Base-by-base conservation (phyloP, 306 rosid species). In the Coriaria nepalensis region DNA sequence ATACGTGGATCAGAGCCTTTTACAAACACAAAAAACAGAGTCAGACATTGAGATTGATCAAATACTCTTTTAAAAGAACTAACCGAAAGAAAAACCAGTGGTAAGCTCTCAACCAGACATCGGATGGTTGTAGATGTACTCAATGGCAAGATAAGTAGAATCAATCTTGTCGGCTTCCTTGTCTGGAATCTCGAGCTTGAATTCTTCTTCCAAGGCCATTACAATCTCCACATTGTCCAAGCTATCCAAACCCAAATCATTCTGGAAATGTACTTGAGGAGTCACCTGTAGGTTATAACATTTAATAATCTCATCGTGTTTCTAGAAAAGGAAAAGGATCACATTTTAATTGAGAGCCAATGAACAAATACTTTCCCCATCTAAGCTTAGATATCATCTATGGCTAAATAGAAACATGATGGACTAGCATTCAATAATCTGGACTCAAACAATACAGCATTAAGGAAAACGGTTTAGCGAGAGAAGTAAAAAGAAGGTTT, bases 151-250 rank as follows among this genome's bases (percentile, higher is more conserved):
- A 54, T 71, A 42, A 36, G 68, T 53, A 6, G 97, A 84, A 60
- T 90, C 93, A 9, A 90, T 81, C 68, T 75, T 84, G 65, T 71
- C 95, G 12, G 97, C 97, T 70, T 90, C 97, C 74, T 66, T 60
- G 72, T 90, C 95, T 5, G 97, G 97, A 50, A 84, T 90, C 80
- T 90, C 93, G 51, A 84, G 79, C 78, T 90, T 84, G 90, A 90
- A 90, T 74, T 84, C 97, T 58, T 90, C 97, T 68, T 90, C 97
- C 37, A 90, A 66, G 36, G 94, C 97, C 87, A 90, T 84, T 39
- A 90, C 95, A 57, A 84, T 81, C 73, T 90, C 97, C 80, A 90
- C 97, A 9, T 50, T 90, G 68, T 90, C 97, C 82, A 84, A 75
- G 87, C 97, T 90, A 65, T 90, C 97, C 73, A 90, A 75, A 29